Evolutionary conservation across 768 basidiomycete species (phyloP).

Genomic region (Suillus fuscotomentosus): DNA sequence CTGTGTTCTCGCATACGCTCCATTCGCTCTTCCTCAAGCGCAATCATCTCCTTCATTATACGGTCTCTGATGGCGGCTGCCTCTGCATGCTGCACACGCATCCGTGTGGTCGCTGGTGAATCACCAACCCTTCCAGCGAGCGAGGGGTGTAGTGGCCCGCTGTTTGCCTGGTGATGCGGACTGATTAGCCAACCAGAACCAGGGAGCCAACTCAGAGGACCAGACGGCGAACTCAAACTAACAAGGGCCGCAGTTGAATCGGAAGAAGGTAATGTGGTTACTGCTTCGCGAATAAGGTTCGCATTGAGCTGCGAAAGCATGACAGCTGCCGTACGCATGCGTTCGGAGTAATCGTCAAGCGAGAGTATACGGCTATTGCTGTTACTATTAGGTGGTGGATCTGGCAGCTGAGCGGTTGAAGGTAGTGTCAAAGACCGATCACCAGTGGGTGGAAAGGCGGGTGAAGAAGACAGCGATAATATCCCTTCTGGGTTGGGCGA

Average conservation of each 20-base stretch:
- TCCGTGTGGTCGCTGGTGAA: conserved; percentile 44
- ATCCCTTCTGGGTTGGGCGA: conserved; percentile 44
- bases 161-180: conserved; percentile 17
- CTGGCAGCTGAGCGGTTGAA: conserved; percentile 3
- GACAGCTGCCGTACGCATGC: conserved; percentile 97
- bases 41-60: conserved; percentile 99
- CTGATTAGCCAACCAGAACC: conserved; percentile 51
- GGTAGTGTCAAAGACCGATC: conserved; percentile 8
- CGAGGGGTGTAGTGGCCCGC: conserved; percentile 31
- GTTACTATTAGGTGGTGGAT: conserved; percentile 7
- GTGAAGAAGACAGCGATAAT: conserved; percentile 16
- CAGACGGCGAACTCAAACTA: conserved; percentile 16
- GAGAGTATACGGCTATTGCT: conserved; percentile 44
- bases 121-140: conserved; percentile 25
- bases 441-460: conserved; percentile 3
- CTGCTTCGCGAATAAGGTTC: conserved; percentile 59
- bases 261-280: conserved; percentile 24
- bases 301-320: conserved; percentile 98
- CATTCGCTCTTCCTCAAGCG: conserved; percentile 96
- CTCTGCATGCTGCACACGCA: conserved; percentile 77
- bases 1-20: conserved; percentile 77
- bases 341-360: conserved; percentile 95
- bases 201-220: conserved; percentile 50
- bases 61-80: conserved; percentile 89
- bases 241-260: conserved; percentile 6